Conservation (phyloP, 1,284 basidiomycete species). For the Cutaneotrichosporon cutaneum region DNA sequence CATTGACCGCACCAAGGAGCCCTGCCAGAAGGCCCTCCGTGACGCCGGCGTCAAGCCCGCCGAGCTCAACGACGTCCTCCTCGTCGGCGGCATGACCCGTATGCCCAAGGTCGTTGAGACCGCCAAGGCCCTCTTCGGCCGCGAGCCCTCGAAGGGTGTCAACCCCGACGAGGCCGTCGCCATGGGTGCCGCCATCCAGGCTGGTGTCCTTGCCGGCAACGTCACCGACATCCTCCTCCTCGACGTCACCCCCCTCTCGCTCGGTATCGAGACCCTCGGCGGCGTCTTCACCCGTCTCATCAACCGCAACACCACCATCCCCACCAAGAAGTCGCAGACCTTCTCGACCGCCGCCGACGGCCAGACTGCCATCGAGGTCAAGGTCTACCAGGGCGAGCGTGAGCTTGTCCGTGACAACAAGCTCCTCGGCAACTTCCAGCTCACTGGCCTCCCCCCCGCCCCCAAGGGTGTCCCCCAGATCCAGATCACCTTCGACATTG, state of each 20-base stretch:
- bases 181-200: slow-evolving; percentile 88
- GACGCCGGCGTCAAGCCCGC: slow-evolving; percentile 90
- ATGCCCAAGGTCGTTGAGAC: slow-evolving; percentile 95
- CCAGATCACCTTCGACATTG: slow-evolving; percentile 98
- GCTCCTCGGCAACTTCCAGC: slow-evolving; percentile 98
- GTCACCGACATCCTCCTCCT: slow-evolving; percentile 95
- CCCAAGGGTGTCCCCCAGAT: slow-evolving; percentile 97
- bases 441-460: slow-evolving; percentile 94
- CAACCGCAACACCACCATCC: slow-evolving; percentile 96
- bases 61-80: slow-evolving; percentile 93
- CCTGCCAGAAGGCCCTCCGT: slow-evolving; percentile 90
- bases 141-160: slow-evolving; percentile 95
- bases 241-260: slow-evolving; percentile 78
- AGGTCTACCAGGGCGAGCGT: slow-evolving; percentile 98
- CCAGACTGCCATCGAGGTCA: slow-evolving; percentile 94
- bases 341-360: slow-evolving; percentile 98
- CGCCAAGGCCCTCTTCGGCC: slow-evolving; percentile 88
- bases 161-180: slow-evolving; percentile 96
- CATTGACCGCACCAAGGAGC: slow-evolving; percentile 88
- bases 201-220: slow-evolving; percentile 92
- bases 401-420: slow-evolving; percentile 94
- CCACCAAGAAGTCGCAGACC: slow-evolving; percentile 97
- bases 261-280: slow-evolving; percentile 90
- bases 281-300: slow-evolving; percentile 96
- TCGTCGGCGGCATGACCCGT: slow-evolving; percentile 97